These are phyloP conservation scores for Fulvia fulva DNA, from an alignment of 2,329 filamentous ascomycete species.

Conservation along the genomic window DNA sequence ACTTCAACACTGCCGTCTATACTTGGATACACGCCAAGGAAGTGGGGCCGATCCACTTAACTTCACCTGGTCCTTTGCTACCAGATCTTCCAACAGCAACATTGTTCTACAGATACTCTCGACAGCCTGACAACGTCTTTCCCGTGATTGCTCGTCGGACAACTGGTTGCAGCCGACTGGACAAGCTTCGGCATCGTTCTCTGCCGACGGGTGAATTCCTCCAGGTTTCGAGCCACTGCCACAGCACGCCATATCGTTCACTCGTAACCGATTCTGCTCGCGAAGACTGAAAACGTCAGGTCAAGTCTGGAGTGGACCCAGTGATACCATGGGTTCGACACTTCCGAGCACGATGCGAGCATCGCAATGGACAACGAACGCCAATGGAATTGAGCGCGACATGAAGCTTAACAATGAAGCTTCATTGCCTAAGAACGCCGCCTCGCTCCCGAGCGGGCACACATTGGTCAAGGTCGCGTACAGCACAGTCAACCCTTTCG, in stretches of 20 bases:
- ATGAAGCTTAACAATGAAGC: conserved; percentile 30
- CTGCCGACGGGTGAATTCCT: too few species aligned
- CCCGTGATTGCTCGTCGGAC: too few species aligned
- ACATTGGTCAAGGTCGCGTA: conserved; percentile 45
- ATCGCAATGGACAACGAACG: conserved; percentile 24
- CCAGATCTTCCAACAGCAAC: not conserved
- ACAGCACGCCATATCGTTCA: too few species aligned
- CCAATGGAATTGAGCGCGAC: conserved; percentile 33
- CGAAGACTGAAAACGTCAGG: too few species aligned
- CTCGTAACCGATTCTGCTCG: not conserved
- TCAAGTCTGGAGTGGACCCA: too few species aligned
- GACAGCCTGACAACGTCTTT: too few species aligned
- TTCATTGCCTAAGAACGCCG: conserved; percentile 23
- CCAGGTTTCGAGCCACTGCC: too few species aligned
- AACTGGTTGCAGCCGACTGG: too few species aligned
- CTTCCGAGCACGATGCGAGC: conserved; percentile 26
- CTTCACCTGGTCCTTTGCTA: not conserved
- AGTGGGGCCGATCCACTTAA: not conserved
- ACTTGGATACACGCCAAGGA: not conserved
- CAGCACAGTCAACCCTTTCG: conserved; percentile 47
- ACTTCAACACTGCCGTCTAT: not conserved
- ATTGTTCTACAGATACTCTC: too few species aligned
- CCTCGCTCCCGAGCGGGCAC: conserved; percentile 26
- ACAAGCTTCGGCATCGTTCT: too few species aligned
- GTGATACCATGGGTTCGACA: not conserved